Conservation (phyloP, 2,329 filamentous ascomycete genomes). For the Penicillium sp. region DNA sequence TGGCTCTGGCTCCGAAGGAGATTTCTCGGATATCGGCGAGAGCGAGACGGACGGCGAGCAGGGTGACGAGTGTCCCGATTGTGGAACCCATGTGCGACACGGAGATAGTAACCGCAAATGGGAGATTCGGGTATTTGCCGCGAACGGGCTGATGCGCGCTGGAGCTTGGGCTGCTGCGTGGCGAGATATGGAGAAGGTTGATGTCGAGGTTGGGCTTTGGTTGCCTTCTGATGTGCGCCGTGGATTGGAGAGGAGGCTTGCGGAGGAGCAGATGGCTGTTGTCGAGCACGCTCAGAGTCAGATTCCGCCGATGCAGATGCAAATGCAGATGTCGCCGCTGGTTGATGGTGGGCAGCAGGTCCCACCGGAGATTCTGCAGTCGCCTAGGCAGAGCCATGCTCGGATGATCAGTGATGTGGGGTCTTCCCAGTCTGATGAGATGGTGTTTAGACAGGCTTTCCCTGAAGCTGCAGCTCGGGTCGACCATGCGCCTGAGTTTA, state of each 20-base stretch:
- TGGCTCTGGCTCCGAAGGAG: slow-evolving; percentile 22
- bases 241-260: slow-evolving; percentile 47
- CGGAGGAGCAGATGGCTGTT: slow-evolving; percentile 40
- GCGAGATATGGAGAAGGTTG: slow-evolving; percentile 98
- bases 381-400: slow-evolving; percentile 10
- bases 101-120: slow-evolving; percentile 52
- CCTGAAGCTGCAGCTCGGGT: slow-evolving; percentile 12
- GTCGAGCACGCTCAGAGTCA: slow-evolving; percentile 13
- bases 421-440: slow-evolving; percentile 5
- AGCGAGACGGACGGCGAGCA: slow-evolving; percentile 39
- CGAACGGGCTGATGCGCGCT: slow-evolving; percentile 88
- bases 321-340: not conserved
- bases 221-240: slow-evolving; percentile 53
- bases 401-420: slow-evolving; percentile 11
- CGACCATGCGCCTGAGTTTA: slow-evolving; percentile 5
- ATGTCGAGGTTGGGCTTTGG: slow-evolving; percentile 82
- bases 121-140: slow-evolving; percentile 82
- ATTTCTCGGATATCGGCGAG: slow-evolving; percentile 30
- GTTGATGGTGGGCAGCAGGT: not conserved
- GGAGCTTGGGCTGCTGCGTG: slow-evolving; percentile 92
- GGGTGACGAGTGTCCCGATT: slow-evolving; percentile 51
- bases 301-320: slow-evolving; percentile 9
- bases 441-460: not conserved
- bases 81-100: slow-evolving; percentile 48
- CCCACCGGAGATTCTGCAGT: not conserved